Evolutionary conservation across 2,329 filamentous ascomycete species (phyloP).

Genomic region (Zymoseptoria crescenta): DNA sequence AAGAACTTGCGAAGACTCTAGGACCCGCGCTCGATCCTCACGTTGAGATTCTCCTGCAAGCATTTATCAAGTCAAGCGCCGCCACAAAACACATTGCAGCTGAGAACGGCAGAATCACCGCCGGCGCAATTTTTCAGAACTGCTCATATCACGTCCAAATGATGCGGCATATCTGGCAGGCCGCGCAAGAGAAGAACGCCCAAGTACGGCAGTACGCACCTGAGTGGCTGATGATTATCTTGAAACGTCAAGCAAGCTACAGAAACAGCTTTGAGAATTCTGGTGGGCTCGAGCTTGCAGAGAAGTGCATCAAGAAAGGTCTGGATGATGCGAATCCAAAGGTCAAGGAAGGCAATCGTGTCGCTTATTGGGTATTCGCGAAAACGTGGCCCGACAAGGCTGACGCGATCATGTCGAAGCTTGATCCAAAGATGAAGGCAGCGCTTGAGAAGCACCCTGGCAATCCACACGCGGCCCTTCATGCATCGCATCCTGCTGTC

Average conservation of each 20-base stretch:
- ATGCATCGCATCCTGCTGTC: conserved; percentile 41
- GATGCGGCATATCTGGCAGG: conserved; percentile 75
- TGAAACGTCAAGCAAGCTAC: conserved; percentile 69
- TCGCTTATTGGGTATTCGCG: conserved; percentile 79
- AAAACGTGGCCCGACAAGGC: conserved; percentile 70
- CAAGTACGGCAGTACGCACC: conserved; percentile 72
- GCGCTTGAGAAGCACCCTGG: conserved; percentile 74
- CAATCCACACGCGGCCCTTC: conserved; percentile 57
- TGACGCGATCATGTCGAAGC: conserved; percentile 65
- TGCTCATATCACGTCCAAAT: conserved; percentile 73
- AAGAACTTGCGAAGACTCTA: conserved; percentile 71
- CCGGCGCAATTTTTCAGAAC: conserved; percentile 72
- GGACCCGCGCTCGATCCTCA: conserved; percentile 76
- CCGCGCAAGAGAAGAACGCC: conserved; percentile 88
- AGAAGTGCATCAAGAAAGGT: conserved; percentile 83
- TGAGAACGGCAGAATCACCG: conserved; percentile 69
- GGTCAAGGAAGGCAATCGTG: conserved; percentile 77
- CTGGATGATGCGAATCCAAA: conserved; percentile 83
- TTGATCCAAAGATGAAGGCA: conserved; percentile 72
- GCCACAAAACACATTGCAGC: conserved; percentile 89
- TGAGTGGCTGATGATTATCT: conserved; percentile 74
- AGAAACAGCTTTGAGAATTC: conserved; percentile 77
- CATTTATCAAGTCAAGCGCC: conserved; percentile 79
- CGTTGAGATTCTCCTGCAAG: conserved; percentile 84
- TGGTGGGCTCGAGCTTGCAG: conserved; percentile 72